Base-by-base conservation (phyloP, 176 grass and related monocot genomes). In the Eragrostis curvula region DNA sequence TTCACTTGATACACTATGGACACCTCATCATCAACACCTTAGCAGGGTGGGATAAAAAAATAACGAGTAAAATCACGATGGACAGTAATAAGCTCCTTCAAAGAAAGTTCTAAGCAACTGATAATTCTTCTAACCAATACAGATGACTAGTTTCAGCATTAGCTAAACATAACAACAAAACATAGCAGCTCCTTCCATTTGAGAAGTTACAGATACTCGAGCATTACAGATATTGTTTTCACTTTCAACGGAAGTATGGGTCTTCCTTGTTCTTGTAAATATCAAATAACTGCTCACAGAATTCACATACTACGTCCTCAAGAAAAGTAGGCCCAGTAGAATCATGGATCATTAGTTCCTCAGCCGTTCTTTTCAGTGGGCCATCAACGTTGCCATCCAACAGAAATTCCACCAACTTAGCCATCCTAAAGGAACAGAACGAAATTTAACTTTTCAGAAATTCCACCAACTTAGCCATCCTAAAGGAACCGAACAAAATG, bases 211-310 rank as follows among this genome's bases (percentile, higher is more conserved):
- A 42, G 49, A 20, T 21, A 14, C 65, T n/a, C 50, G 24, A 84
- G 74, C 46, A 62, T 75, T 36, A 60, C 8, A 23, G 77, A 21
- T n/a, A 75, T 28, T 62, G 18, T 18, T 25, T 18, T 45, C 41
- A 1, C 6, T 57, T 64, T 85, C 70, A 85, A 47, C 55, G 23
- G 82, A 85, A 89, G 70, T 85, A 85, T 44, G 82, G 70, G 29
- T 89, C 87, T 12, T 85, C 21, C 52, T 89, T 89, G 32, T 49
- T 81, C 55, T 5, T 76, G 78, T 77, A 85, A 77, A 85, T 85
- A 72, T 21, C 8, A 20, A 72, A 85, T 48, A 85, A 55, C 47
- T 81, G 28, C 24, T 77, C 42, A 46, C 20, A 62, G 56, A 7
- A 58, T 58, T 0, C 13, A 3, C 17, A 2, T 49, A 48, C 14